Base-by-base conservation (phyloP, 805 yeast genomes). In the Metschnikowia shivogae region DNA sequence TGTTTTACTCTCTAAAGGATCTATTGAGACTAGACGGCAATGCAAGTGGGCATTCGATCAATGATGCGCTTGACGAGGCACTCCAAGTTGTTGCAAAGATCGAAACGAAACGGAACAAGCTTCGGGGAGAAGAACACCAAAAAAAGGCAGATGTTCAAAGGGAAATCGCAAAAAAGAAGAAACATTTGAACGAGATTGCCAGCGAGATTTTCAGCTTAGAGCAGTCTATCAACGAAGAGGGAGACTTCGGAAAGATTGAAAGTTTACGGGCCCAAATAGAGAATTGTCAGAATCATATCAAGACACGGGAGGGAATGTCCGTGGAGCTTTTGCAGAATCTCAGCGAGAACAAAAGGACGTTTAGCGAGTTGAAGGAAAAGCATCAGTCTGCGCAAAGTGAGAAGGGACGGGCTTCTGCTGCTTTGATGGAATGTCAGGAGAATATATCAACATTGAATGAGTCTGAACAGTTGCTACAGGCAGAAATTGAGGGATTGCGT, bases 181-280 rank as follows among this genome's bases (percentile, higher is more conserved):
- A 38, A 7, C 46, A 45, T 13, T 55, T 55, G n/a, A 47, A 47
- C 26, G 46, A 44, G 11, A 42, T 58, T 5, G 55, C 57, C 3
- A 43, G 52, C 3, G 57, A 67, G 34, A 59, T 66, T 4, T 62
- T 60, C 42, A 63, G 68, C 27, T 48, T 73, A 4, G 66, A 64
- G 32, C 59, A 64, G 31, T 68, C 70, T 42, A 54, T 80, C 13
- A 67, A 62, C 14, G 81, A 77, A 17, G 65, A 72, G 42, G 73
- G 70, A 7, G 74, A 72, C 43, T 67, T 70, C 14, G 73, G 75
- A 5, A 70, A 59, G 39, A 61, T 74, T 17, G 73, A 67, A 13
- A 52, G 56, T 65, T 60, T 70, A 17, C 54, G 62, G 19, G 63
- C 62, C 10, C 69, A 71, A 45, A 62, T 60, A 27, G 63, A 58